Conservation (phyloP, 192 early-diverging fungal genomes). For the Jimgerdemannia flammicorona region DNA sequence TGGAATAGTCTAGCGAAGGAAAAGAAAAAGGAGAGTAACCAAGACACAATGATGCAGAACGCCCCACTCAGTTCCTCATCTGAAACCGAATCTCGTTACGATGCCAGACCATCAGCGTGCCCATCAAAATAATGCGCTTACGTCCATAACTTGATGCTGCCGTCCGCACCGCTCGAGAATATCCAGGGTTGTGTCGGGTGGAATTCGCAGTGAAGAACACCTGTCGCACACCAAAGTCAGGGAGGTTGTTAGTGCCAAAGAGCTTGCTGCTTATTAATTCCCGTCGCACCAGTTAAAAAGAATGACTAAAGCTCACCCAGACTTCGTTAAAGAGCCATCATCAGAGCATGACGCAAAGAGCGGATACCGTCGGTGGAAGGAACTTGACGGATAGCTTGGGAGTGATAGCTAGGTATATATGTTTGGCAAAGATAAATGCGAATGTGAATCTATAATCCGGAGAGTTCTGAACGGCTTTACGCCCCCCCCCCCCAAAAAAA, state of each 20-base stretch:
- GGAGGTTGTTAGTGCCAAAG: not conserved
- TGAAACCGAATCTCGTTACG: too few relatives aligned
- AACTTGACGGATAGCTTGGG: conserved; percentile 85
- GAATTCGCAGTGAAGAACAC: conserved; percentile 81
- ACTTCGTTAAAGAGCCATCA: conserved; percentile 80
- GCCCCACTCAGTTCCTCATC: too few relatives aligned
- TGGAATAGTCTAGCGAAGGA: too few relatives aligned
- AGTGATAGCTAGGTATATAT: conserved; percentile 63
- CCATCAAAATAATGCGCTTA: conserved; percentile 30
- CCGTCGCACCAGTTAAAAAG: too few relatives aligned
- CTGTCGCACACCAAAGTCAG: conserved; percentile 28
- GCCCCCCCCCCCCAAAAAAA: too few relatives aligned
- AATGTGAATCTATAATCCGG: not conserved
- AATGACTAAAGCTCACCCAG: conserved; percentile 25
- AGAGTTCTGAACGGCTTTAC: too few relatives aligned
- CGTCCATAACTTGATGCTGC: conserved; percentile 83
- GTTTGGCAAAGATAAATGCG: not conserved
- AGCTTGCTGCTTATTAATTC: not conserved
- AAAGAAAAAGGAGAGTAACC: too few relatives aligned
- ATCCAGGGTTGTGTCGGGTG: conserved; percentile 99
- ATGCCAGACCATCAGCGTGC: too few relatives aligned
- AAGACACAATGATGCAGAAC: too few relatives aligned
- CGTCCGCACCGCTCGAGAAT: conserved; percentile 88
- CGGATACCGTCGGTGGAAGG: conserved; percentile 85
- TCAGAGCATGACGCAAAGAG: conserved; percentile 92